Evolutionary conservation across 768 basidiomycete species (phyloP).

Genomic region (Tricholoma flavovirens): DNA sequence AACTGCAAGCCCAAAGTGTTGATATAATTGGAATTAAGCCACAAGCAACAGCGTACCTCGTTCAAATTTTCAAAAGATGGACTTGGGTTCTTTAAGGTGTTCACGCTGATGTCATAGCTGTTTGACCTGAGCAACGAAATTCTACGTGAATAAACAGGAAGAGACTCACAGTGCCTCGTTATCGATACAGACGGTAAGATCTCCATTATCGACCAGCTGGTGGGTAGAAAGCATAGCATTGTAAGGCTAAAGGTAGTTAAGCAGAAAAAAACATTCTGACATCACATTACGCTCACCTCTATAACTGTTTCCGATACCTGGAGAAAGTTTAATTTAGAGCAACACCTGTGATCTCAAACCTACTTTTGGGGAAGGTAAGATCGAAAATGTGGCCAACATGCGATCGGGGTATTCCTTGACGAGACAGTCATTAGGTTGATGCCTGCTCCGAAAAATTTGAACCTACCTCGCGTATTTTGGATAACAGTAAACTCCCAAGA

Average conservation of each 20-base stretch:
- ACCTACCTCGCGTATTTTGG: conserved; percentile 73
- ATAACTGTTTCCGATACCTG: conserved; percentile 52
- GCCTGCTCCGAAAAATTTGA: conserved; percentile 3
- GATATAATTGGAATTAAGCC: neutral
- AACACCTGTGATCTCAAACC: neutral
- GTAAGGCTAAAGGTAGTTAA: conserved; percentile 58
- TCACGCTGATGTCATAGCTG: conserved; percentile 68
- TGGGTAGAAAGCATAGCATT: conserved; percentile 81
- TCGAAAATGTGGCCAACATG: conserved; percentile 51
- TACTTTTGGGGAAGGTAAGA: conserved; percentile 49
- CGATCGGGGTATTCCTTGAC: conserved; percentile 47
- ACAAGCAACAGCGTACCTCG: conserved; percentile 37
- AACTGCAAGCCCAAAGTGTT: conserved; percentile 33
- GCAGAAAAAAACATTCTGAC: conserved; percentile 38
- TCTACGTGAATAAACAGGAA: neutral
- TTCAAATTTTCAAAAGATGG: conserved; percentile 70
- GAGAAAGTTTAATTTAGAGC: neutral
- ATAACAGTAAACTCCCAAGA: conserved; percentile 71
- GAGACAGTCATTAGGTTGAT: conserved; percentile 9
- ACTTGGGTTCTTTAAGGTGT: conserved; percentile 57
- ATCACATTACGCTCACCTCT: conserved; percentile 52
- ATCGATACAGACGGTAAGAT: conserved; percentile 79
- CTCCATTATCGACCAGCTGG: conserved; percentile 85
- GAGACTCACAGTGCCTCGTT: conserved; percentile 74
- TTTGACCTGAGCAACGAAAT: neutral